A percentile compares a stretch with the other conserved stretches of the same genome.
Conservation (phyloP, 345 rosid species). For the Conringia planisiliqua region DNA sequence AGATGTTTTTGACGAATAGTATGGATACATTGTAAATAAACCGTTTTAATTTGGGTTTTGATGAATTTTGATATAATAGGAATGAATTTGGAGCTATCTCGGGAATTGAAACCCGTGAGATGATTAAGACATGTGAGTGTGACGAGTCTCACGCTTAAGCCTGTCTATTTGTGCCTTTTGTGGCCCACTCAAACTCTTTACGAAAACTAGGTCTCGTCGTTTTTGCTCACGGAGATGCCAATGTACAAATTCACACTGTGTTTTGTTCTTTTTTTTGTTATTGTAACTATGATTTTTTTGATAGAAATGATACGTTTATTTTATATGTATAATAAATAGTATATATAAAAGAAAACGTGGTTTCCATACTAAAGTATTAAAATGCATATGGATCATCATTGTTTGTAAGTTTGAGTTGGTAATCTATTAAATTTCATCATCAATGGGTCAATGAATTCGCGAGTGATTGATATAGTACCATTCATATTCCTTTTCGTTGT, state of each 20-base stretch:
- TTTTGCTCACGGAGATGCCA: slow-evolving; percentile 19
- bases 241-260: not conserved
- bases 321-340: not conserved
- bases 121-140: slow-evolving; percentile 4
- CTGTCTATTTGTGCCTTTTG: not conserved
- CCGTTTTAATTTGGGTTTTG: not conserved
- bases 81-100: not conserved
- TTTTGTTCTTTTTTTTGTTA: not conserved
- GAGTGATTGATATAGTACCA: no score
- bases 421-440: no score
- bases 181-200: slow-evolving; percentile 1
- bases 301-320: not conserved
- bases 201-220: not conserved
- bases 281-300: no score
- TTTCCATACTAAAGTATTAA: not conserved
- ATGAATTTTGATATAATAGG: not conserved
- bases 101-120: slow-evolving; percentile 25
- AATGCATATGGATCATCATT: not conserved
- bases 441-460: no score
- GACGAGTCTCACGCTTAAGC: not conserved
- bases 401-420: no score
- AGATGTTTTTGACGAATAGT: not conserved
- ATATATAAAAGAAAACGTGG: not conserved
- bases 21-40: not conserved
- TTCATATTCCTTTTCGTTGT: no score